Percentiles rank a stretch among this genome's conserved stretches.
phyloP scores from a whole-genome alignment of 225 moss, liverwort and hornwort genomes.

The Asterella californica region DNA sequence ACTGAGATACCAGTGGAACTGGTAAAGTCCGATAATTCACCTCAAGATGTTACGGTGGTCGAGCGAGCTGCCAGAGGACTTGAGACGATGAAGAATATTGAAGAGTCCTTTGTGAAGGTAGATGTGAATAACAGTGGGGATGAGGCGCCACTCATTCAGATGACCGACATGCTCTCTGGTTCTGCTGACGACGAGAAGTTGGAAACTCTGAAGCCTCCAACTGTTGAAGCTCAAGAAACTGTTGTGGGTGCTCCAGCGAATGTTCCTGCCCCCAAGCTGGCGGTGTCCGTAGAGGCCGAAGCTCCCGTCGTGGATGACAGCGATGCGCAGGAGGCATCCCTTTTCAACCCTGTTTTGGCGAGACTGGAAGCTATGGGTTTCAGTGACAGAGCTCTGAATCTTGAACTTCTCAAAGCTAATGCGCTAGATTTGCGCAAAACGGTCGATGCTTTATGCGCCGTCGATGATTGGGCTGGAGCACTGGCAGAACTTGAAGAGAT shows the following conservation, averaged over 20 bases:
- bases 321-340: background rate
- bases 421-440: constrained; percentile 59
- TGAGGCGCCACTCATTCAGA: constrained; percentile 14
- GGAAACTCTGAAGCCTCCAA: background rate
- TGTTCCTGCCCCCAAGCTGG: background rate
- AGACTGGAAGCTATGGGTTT: constrained; percentile 70
- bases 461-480: constrained; percentile 70
- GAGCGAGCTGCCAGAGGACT: no score
- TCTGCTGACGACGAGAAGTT: background rate
- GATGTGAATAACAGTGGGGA: constrained; percentile 3
- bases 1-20: background rate
- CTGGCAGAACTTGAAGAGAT: constrained; percentile 75
- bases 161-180: constrained; percentile 6
- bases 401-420: constrained; percentile 56
- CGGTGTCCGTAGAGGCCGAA: background rate
- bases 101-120: constrained; percentile 19
- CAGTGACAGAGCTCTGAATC: constrained; percentile 54
- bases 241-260: background rate
- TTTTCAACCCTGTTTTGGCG: constrained; percentile 21
- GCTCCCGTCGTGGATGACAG: background rate
- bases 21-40: background rate
- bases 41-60: background rate
- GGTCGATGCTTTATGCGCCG: constrained; percentile 59
- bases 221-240: background rate
- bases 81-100: background rate